phyloP scores from a whole-genome alignment of 768 basidiomycete species.

The Suillus americanus region DNA sequence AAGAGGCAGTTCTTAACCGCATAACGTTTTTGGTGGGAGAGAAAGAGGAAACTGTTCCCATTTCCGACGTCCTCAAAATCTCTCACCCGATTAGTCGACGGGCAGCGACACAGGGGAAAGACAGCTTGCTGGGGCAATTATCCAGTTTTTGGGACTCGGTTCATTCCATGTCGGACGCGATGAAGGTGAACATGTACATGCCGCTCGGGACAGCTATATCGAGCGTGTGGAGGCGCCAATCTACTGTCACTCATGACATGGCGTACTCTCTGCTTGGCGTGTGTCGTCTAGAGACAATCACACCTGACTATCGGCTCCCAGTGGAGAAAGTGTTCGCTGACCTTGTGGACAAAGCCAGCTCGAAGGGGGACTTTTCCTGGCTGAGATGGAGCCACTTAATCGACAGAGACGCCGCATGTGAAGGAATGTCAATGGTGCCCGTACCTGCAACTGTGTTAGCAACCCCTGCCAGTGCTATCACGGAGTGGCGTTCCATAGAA shows the following conservation, averaged over 20 bases:
- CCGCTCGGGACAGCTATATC: conserved; percentile 8
- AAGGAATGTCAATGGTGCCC: conserved; percentile 8
- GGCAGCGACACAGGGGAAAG: conserved; percentile 6
- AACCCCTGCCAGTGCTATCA: conserved; percentile 8
- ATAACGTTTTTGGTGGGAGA: conserved; percentile 7
- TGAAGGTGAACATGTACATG: conserved; percentile 3
- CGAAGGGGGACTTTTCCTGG: conserved; percentile 8
- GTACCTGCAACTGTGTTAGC: conserved; percentile 8
- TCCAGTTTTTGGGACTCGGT: conserved; percentile 9
- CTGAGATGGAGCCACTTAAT: conserved; percentile 7
- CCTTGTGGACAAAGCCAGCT: conserved; percentile 7
- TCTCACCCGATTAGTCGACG: conserved; percentile 4
- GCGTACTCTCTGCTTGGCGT: conserved; percentile 8
- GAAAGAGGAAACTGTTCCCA: conserved; percentile 5
- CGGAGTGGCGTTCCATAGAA: conserved; percentile 7
- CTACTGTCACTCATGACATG: conserved; percentile 7
- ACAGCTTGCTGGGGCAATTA: conserved; percentile 1
- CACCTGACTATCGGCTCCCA: conserved; percentile 3
- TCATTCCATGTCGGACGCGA: not conserved
- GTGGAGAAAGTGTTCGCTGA: conserved; percentile 4
- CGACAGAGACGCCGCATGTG: conserved; percentile 3
- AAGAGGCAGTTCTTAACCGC: conserved; percentile 6
- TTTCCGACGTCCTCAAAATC: conserved; percentile 8
- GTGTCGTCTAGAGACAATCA: conserved; percentile 7
- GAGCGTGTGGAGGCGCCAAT: conserved; percentile 10